Evolutionary conservation across 192 early-diverging fungal species (phyloP).

Genomic region (Coemansia sp.): DNA sequence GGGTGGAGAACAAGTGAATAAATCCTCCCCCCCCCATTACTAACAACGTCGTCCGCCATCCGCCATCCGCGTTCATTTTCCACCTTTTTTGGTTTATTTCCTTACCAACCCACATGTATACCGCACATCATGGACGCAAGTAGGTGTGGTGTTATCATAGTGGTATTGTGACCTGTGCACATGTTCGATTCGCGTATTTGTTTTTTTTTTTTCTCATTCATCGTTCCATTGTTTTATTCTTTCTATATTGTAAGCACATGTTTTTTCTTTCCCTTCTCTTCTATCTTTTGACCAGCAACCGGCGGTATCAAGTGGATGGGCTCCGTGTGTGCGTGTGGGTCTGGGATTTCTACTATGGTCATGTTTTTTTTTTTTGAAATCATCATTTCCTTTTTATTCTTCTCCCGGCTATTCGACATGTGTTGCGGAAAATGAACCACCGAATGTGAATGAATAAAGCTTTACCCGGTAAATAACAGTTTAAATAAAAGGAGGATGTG

Average conservation of each 20-base stretch:
- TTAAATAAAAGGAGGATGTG: too few species aligned
- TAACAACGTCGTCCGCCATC: too few species aligned
- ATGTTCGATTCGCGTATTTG: neutral
- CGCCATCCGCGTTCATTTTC: neutral
- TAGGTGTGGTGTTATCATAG: neutral
- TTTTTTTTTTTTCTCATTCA: neutral
- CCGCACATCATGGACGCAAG: neutral
- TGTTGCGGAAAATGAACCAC: neutral
- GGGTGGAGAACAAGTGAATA: neutral
- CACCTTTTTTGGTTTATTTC: neutral
- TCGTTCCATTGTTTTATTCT: too few species aligned
- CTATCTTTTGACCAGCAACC: too few species aligned
- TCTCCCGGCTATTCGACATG: neutral
- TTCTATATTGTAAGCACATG: neutral
- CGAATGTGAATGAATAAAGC: neutral
- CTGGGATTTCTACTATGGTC: too few species aligned
- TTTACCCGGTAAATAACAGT: too few species aligned
- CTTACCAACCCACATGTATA: neutral
- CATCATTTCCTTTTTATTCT: neutral
- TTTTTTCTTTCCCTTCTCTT: too few species aligned
- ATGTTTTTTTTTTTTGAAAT: neutral
- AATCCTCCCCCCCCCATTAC: too few species aligned
- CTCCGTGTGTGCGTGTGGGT: too few species aligned
- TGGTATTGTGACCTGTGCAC: neutral
- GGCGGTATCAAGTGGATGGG: too few species aligned